Evolutionary conservation across 768 basidiomycete species (phyloP).

Genomic region (Phlebiopsis flavidoalba): DNA sequence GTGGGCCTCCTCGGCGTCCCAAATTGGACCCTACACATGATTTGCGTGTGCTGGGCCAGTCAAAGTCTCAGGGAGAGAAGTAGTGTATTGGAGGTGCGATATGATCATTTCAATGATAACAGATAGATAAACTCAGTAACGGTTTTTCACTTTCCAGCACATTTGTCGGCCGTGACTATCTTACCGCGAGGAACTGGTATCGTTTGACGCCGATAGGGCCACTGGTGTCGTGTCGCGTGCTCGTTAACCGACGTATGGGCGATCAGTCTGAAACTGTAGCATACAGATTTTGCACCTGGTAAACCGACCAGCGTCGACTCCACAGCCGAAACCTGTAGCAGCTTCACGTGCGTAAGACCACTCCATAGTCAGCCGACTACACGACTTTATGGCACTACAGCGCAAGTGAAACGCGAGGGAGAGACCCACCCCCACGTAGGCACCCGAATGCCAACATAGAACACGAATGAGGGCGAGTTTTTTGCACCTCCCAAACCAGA

Average conservation of each 20-base stretch:
- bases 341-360: neutral
- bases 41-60: slow-evolving; percentile 86
- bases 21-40: slow-evolving; percentile 90
- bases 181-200: slow-evolving; percentile 98
- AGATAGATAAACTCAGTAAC: neutral
- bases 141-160: slow-evolving; percentile 76
- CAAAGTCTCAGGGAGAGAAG: slow-evolving; percentile 94
- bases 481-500: slow-evolving; percentile 92
- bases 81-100: slow-evolving; percentile 84
- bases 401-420: slow-evolving; percentile 46
- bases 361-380: neutral
- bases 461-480: slow-evolving; percentile 99
- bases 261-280: neutral
- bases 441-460: slow-evolving; percentile 80
- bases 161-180: slow-evolving; percentile 98
- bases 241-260: no score
- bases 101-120: neutral
- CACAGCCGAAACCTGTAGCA: slow-evolving; percentile 38
- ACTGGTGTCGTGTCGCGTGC: slow-evolving; percentile 51
- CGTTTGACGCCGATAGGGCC: slow-evolving; percentile 96
- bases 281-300: slow-evolving; percentile 89
- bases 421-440: no score
- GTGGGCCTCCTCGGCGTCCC: slow-evolving; percentile 72
- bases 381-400: neutral
- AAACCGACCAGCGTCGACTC: slow-evolving; percentile 59